phyloP scores from a whole-genome alignment of 2,329 filamentous ascomycete species.

The Trichoderma sp. region DNA sequence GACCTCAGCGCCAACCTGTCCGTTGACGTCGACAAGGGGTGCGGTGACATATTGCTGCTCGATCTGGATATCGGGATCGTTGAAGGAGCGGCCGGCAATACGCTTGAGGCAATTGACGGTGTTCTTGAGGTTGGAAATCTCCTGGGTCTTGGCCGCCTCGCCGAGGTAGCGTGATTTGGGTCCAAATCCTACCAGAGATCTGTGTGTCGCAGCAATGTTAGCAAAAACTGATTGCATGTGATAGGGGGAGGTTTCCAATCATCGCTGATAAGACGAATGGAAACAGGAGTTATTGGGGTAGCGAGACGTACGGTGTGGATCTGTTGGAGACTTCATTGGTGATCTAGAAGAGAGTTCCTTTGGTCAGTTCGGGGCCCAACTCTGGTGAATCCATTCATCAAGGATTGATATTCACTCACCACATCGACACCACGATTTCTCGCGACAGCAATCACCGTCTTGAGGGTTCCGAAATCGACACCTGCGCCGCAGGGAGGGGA shows the following conservation, averaged over 20 bases:
- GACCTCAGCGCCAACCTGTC: slow-evolving; percentile 93
- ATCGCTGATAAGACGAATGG: neutral
- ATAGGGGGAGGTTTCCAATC: neutral
- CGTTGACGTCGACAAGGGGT: slow-evolving; percentile 83
- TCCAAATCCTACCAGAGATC: slow-evolving; percentile 92
- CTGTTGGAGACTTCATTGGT: slow-evolving; percentile 99
- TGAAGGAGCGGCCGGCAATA: slow-evolving; percentile 81
- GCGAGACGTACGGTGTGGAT: slow-evolving; percentile 81
- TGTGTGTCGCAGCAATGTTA: slow-evolving; percentile 39
- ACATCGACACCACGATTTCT: slow-evolving; percentile 99
- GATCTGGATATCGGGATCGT: slow-evolving; percentile 87
- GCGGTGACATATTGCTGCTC: slow-evolving; percentile 92
- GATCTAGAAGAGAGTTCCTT: slow-evolving; percentile 60
- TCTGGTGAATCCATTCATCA: neutral
- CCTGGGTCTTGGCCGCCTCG: slow-evolving; percentile 95
- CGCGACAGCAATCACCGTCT: slow-evolving; percentile 96
- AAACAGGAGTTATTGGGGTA: neutral
- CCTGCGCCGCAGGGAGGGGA: slow-evolving; percentile 48
- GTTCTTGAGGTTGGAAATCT: slow-evolving; percentile 99
- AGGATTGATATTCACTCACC: slow-evolving; percentile 59
- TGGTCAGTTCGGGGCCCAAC: slow-evolving; percentile 22
- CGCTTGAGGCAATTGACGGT: slow-evolving; percentile 92
- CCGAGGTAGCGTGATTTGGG: slow-evolving; percentile 92
- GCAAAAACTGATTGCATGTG: slow-evolving; percentile 22
- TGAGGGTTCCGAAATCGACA: slow-evolving; percentile 93